phyloP scores from a whole-genome alignment of 345 rosid genomes.

The Camelina laxa region DNA sequence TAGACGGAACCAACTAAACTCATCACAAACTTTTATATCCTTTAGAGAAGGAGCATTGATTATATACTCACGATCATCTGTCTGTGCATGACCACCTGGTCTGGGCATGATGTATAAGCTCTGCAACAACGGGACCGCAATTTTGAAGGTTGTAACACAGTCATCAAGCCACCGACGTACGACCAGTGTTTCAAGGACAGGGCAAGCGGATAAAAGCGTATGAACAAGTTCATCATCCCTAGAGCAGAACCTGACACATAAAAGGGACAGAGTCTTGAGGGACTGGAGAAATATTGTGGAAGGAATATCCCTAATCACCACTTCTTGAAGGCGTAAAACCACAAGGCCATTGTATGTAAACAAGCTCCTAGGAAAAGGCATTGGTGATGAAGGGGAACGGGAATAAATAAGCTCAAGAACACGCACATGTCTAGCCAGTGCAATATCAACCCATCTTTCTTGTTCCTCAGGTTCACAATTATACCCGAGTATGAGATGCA shows the following conservation, averaged over 20 bases:
- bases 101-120: background rate
- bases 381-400: background rate
- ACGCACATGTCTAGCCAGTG: slow-evolving; percentile 6
- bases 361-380: background rate
- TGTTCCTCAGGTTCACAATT: background rate
- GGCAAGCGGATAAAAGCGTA: slow-evolving; percentile 9
- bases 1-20: background rate
- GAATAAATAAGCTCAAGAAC: background rate
- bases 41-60: slow-evolving; percentile 16
- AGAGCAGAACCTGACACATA: background rate
- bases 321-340: slow-evolving; percentile 8
- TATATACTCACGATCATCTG: background rate
- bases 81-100: too few relatives aligned
- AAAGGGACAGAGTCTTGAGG: slow-evolving; percentile 24
- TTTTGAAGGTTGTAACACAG: background rate
- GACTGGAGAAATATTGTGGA: slow-evolving; percentile 3
- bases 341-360: slow-evolving; percentile 14
- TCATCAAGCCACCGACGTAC: background rate
- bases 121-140: background rate
- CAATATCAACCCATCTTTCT: slow-evolving; percentile 24
- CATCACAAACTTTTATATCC: background rate
- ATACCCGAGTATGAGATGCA: background rate
- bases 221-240: background rate
- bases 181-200: slow-evolving; percentile 4
- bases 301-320: slow-evolving; percentile 2